Evolutionary conservation across 1,139 yeast genomes (phyloP).

Genomic region (Sugiyamaella japonica): DNA sequence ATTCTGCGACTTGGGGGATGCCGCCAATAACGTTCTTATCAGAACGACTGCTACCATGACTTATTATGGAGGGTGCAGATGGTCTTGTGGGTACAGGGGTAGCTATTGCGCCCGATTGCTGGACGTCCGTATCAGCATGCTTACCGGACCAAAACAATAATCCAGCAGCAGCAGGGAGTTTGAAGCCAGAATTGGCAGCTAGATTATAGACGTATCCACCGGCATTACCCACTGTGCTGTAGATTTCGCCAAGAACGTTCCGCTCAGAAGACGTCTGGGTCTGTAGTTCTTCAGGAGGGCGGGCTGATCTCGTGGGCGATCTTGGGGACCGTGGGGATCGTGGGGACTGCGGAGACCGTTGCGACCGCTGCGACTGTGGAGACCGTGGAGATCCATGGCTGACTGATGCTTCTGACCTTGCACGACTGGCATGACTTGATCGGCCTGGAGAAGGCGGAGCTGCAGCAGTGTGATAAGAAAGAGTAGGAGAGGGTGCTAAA

Average conservation of each 20-base stretch:
- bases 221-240: conserved; percentile 7
- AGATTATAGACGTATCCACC: conserved; percentile 13
- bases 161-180: conserved; percentile 4
- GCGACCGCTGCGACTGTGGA: background rate
- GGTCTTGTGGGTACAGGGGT: background rate
- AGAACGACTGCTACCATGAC: background rate
- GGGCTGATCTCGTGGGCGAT: background rate
- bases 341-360: too few species aligned
- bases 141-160: background rate
- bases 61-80: background rate
- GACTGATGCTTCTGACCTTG: background rate
- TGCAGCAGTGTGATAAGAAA: background rate
- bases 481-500: background rate
- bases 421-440: background rate
- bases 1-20: conserved; percentile 14
- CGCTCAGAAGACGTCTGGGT: background rate
- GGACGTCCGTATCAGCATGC: background rate
- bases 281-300: background rate
- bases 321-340: too few species aligned
- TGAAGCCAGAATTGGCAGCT: conserved; percentile 12
- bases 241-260: conserved; percentile 7
- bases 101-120: background rate
- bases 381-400: background rate
- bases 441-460: conserved; percentile 3
- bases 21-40: background rate